Conservation (phyloP, 495 filamentous ascomycete genomes). For the Tricharina praecox region DNA sequence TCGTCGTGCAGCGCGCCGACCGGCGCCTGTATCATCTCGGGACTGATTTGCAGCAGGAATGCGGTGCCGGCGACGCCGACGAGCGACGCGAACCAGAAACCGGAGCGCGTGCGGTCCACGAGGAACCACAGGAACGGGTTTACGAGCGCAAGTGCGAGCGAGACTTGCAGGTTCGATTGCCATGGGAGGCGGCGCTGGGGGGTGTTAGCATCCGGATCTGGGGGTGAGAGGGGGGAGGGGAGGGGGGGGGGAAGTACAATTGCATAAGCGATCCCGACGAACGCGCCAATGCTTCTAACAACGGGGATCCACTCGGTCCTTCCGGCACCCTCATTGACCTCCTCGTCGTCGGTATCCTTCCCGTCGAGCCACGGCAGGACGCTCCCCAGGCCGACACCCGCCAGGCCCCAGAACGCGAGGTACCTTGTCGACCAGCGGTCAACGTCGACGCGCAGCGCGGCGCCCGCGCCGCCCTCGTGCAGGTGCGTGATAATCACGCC, state of each 20-base stretch:
- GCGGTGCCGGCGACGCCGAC: constrained; percentile 60
- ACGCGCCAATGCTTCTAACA: constrained; percentile 76
- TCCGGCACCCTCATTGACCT: constrained; percentile 22
- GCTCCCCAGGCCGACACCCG: constrained; percentile 58
- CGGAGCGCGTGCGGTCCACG: constrained; percentile 73
- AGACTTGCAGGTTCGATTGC: constrained; percentile 86
- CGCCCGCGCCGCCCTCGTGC: constrained; percentile 50
- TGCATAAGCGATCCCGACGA: constrained; percentile 90
- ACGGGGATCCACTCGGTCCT: constrained; percentile 66
- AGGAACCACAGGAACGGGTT: constrained; percentile 95
- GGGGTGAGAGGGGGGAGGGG: not conserved
- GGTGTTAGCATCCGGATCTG: constrained; percentile 7
- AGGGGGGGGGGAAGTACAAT: constrained; percentile 44
- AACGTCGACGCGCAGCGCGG: constrained; percentile 30
- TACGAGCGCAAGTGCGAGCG: constrained; percentile 72
- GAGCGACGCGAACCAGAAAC: constrained; percentile 54
- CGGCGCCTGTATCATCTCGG: constrained; percentile 57
- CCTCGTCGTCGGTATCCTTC: constrained; percentile 25
- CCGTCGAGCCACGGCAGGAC: constrained; percentile 73
- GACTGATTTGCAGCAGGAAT: constrained; percentile 52
- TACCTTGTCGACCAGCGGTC: constrained; percentile 46
- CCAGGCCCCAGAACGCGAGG: constrained; percentile 60
- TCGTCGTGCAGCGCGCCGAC: constrained; percentile 25
- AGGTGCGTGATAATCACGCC: constrained; percentile 73
- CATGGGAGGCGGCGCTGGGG: constrained; percentile 66